Evolutionary conservation across 345 rosid genomes (phyloP).

Genomic region (Hibiscus tridactylites): DNA sequence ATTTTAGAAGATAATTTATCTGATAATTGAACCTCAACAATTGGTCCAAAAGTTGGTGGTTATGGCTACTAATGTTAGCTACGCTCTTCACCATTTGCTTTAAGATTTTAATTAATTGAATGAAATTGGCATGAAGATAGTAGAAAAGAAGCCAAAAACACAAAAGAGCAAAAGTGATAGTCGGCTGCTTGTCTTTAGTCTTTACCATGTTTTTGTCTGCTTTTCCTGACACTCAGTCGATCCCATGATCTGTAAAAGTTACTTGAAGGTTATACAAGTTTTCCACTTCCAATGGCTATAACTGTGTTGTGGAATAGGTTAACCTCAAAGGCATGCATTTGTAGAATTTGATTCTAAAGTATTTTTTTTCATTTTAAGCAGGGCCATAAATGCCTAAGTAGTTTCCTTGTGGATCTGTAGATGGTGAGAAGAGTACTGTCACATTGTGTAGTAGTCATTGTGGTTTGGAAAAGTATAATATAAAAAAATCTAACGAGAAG

Average conservation of each 20-base stretch:
- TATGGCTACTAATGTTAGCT: no score
- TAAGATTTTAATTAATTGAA: not conserved
- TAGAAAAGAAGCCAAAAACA: constrained; percentile 11
- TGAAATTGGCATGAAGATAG: not conserved
- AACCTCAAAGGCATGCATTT: not conserved
- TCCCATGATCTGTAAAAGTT: not conserved
- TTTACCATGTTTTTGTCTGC: constrained; percentile 15
- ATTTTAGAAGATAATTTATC: not conserved
- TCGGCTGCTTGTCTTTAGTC: constrained; percentile 27
- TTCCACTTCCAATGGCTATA: not conserved
- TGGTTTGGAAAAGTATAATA: not conserved
- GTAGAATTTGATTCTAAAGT: not conserved
- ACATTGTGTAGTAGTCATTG: not conserved
- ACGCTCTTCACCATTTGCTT: not conserved
- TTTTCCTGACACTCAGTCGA: not conserved
- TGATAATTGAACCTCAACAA: not conserved
- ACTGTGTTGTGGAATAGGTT: not conserved
- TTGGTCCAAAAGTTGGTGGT: not conserved
- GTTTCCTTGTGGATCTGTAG: not conserved
- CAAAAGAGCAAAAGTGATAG: not conserved
- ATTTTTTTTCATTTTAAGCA: not conserved
- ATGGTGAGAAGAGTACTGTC: not conserved
- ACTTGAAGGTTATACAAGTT: not conserved
- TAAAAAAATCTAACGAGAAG: not conserved
- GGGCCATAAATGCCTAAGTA: not conserved